phyloP scores from a whole-genome alignment of 768 basidiomycete genomes.

The Boletus subcaerulescens region DNA sequence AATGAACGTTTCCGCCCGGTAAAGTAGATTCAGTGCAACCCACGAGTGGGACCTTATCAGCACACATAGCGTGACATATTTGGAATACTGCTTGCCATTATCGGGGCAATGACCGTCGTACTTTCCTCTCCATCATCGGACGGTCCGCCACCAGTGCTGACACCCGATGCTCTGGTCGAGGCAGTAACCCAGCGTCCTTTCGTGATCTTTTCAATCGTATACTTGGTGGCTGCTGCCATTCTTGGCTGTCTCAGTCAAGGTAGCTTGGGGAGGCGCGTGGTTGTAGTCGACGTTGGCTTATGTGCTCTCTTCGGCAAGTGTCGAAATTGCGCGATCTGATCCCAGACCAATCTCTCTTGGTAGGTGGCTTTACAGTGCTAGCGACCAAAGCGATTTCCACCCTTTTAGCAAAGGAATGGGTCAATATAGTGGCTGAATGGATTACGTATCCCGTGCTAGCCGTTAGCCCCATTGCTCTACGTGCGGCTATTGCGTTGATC shows the following conservation, averaged over 20 bases:
- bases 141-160: constrained; percentile 49
- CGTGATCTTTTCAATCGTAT: constrained; percentile 68
- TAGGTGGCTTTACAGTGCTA: constrained; percentile 92
- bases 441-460: constrained; percentile 78
- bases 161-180: constrained; percentile 59
- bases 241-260: constrained; percentile 69
- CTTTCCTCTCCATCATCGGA: constrained; percentile 72
- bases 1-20: constrained; percentile 81
- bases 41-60: constrained; percentile 10
- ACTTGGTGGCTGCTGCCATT: constrained; percentile 51
- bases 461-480: constrained; percentile 39
- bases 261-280: constrained; percentile 57
- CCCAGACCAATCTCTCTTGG: not conserved
- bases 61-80: constrained; percentile 63
- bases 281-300: constrained; percentile 83
- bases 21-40: constrained; percentile 20
- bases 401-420: constrained; percentile 74
- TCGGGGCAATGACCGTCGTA: constrained; percentile 94
- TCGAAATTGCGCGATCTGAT: not conserved
- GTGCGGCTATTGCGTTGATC: constrained; percentile 7
- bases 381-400: constrained; percentile 92
- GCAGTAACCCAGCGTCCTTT: constrained; percentile 76
- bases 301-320: constrained; percentile 77
- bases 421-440: constrained; percentile 73
- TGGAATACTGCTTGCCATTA: constrained; percentile 74